Base-by-base conservation (phyloP, 176 grass and related monocot species). In the Thalia dealbata region DNA sequence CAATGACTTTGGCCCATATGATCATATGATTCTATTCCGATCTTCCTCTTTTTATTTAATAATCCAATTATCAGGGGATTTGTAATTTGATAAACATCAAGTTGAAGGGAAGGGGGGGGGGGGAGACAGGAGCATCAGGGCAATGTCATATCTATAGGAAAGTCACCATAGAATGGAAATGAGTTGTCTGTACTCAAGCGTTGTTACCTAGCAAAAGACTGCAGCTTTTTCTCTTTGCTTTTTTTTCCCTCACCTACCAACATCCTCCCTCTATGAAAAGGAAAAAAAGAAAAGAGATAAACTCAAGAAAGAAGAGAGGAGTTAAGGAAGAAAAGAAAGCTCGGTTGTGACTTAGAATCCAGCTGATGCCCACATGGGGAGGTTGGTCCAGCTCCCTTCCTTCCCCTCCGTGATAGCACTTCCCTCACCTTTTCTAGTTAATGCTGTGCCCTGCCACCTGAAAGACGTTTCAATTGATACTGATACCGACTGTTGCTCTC, bases 351-450 rank as follows among this genome's bases (percentile, higher is more conserved):
- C 75, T 73, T 83, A 81, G 72, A 78, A 70, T 80, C 83, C 81
- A 84, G 74, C 75, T 69, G 79, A 59, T 64, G 59, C 74, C 56
- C 88, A 96, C 84, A 91, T 89, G 92, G 86, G 83, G 61, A 76
- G 13, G 75, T 19, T 52, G 68, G 22, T 67, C 82, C 63, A 58
- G 79, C 70, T 76, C 67, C 75, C 75, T 73, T 29, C 76, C 21
- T 73, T 21, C 73, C 41, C 62, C 52, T 75, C 80, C 61, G 62
- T 64, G 77, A 75, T 42, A 22, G 70, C 24, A 38, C 50, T 25
- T 68, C 26, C 26, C 69, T 60, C 67, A 75, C 48, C 67, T 82
- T 62, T 73, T 78, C 74, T 81, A 55, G 58, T 76, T 54, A 10
- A 50, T 77, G 38, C 27, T 68, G 45, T 68, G 27, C 75, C 22